Evolutionary conservation across 352 stramenopile genomes (phyloP).

Genomic region (Phytopythium sindhum): DNA sequence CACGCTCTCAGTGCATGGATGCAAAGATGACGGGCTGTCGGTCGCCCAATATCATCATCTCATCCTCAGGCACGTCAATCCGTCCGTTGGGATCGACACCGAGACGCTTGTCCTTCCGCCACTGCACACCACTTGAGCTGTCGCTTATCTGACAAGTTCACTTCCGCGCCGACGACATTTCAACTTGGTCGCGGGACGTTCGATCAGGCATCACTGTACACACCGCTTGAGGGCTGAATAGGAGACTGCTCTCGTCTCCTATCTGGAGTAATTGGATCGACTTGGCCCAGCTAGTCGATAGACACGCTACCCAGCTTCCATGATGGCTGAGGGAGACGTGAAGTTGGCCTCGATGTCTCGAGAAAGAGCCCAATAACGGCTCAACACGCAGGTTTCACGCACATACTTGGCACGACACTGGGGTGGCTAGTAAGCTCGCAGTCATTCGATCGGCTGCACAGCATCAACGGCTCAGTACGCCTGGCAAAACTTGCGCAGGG

Average conservation of each 20-base stretch:
- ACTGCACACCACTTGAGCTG: not conserved
- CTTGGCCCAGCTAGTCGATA: not conserved
- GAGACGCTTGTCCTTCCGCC: not conserved
- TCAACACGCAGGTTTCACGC: not conserved
- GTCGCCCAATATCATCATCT: not conserved
- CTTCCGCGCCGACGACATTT: not conserved
- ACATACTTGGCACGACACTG: slow-evolving; percentile 6
- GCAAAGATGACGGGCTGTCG: not conserved
- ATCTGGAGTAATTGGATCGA: not conserved
- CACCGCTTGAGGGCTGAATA: not conserved
- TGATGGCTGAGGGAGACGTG: not conserved
- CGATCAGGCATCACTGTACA: not conserved
- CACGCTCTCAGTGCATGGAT: not conserved
- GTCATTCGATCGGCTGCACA: not conserved
- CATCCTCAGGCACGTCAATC: not conserved
- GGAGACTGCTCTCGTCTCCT: slow-evolving; percentile 6
- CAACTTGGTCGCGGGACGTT: not conserved
- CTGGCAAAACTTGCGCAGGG: slow-evolving; percentile 77
- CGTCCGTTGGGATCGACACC: too few relatives aligned
- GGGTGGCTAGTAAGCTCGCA: not conserved
- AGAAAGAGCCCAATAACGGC: not conserved
- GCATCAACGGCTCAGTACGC: slow-evolving; percentile 36
- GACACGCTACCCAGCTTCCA: not conserved
- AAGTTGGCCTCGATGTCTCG: slow-evolving; percentile 3
- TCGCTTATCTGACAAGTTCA: not conserved